These are phyloP conservation scores for Asterochloris erici DNA, from an alignment of 139 green algal genomes.

Conservation along the genomic window DNA sequence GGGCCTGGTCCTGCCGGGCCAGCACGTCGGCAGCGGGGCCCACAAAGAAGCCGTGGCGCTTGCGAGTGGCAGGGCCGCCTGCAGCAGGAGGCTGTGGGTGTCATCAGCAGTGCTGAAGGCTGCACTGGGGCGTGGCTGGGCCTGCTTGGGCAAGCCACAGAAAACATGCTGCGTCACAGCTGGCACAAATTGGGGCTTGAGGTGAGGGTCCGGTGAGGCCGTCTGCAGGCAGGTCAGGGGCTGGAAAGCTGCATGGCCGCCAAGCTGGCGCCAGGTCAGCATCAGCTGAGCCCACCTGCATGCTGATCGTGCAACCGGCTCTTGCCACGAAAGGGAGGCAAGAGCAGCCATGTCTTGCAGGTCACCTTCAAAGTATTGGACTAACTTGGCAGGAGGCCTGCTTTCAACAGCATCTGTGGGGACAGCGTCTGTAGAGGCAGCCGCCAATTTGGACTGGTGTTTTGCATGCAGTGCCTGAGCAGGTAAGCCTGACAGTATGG, in stretches of 20 bases:
- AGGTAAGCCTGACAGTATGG: constrained; percentile 2
- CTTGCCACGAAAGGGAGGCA: neutral
- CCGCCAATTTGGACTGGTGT: neutral
- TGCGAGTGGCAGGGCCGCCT: too few species aligned
- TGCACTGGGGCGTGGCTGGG: too few species aligned
- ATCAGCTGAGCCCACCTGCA: neutral
- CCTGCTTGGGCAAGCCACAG: too few species aligned
- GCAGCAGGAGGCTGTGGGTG: too few species aligned
- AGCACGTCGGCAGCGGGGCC: too few species aligned
- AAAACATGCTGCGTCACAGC: neutral
- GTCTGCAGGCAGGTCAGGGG: neutral
- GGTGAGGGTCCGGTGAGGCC: neutral
- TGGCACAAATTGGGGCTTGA: neutral
- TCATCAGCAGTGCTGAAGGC: too few species aligned
- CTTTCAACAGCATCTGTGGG: neutral
- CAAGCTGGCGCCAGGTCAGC: neutral
- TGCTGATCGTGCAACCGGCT: neutral
- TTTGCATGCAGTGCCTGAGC: constrained; percentile 9
- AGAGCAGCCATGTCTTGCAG: neutral
- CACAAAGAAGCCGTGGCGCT: too few species aligned
- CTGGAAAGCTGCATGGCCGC: neutral
- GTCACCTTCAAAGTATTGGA: constrained; percentile 7
- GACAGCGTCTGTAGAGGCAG: neutral
- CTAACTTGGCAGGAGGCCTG: neutral
- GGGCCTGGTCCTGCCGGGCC: too few species aligned